Conservation (phyloP, 225 moss, liverwort and hornwort species). For the Pseudoscleropodium purum region DNA sequence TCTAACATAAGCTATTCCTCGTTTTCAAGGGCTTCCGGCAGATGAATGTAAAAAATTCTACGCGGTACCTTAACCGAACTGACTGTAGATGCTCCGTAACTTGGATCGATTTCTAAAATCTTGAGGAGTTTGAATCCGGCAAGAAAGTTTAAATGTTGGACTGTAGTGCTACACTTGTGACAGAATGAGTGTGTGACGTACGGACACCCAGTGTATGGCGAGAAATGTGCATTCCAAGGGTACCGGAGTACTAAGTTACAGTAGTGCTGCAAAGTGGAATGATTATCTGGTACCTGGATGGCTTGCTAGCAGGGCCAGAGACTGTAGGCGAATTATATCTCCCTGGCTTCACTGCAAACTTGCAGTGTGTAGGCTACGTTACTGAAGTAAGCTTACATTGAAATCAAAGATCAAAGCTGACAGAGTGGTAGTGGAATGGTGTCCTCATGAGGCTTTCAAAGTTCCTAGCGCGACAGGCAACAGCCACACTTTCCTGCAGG, state of each 20-base stretch:
- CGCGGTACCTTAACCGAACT: too few species aligned
- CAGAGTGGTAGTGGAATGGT: constrained; percentile 33
- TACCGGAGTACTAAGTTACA: neutral
- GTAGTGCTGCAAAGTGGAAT: neutral
- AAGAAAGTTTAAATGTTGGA: neutral
- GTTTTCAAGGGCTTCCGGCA: neutral
- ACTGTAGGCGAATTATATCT: neutral
- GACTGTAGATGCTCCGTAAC: neutral
- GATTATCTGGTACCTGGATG: neutral
- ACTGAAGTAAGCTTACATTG: too few species aligned
- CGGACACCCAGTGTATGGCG: neutral
- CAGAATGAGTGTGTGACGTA: too few species aligned
- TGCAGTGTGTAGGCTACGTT: neutral
- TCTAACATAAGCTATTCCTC: neutral
- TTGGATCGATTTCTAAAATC: neutral
- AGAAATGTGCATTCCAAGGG: neutral
- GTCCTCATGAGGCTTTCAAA: constrained; percentile 17
- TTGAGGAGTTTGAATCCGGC: neutral
- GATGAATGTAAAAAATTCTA: neutral
- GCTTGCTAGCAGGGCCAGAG: neutral
- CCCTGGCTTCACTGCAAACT: neutral
- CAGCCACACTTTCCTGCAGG: constrained; percentile 29
- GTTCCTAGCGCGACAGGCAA: constrained; percentile 23
- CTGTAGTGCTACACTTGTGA: neutral
- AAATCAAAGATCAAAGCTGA: constrained; percentile 27